Conservation (phyloP, 768 basidiomycete species). For the Russula emetica region DNA sequence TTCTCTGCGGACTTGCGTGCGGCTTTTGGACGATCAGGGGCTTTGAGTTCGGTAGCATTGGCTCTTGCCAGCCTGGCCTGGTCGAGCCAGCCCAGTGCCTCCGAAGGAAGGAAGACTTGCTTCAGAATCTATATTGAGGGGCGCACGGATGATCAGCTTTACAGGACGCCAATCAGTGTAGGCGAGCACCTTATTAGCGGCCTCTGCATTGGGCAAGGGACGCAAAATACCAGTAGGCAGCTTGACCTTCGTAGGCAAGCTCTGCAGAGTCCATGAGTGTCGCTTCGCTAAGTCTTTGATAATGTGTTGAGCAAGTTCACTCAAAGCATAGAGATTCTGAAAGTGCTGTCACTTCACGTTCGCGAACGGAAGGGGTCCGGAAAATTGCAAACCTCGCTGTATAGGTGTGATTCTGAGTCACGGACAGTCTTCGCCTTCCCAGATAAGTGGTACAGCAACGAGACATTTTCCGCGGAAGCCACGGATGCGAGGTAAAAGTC, state of each 20-base stretch:
- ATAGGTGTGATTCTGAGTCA: conserved; percentile 62
- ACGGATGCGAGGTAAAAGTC: conserved; percentile 82
- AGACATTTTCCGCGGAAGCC: conserved; percentile 73
- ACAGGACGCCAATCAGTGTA: neutral
- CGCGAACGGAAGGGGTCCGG: neutral
- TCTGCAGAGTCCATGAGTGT: conserved; percentile 71
- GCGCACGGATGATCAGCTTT: neutral
- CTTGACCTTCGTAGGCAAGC: conserved; percentile 75
- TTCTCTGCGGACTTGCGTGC: conserved; percentile 54
- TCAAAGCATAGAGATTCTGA: conserved; percentile 82
- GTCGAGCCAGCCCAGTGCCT: conserved; percentile 56
- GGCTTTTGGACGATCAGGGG: conserved; percentile 34
- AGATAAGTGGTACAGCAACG: conserved; percentile 78
- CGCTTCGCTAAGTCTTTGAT: conserved; percentile 62
- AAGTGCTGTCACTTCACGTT: conserved; percentile 5
- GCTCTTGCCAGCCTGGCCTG: conserved; percentile 37
- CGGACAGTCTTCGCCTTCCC: conserved; percentile 81
- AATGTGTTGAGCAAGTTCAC: conserved; percentile 85
- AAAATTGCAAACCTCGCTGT: conserved; percentile 56
- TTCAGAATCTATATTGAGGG: conserved; percentile 55
- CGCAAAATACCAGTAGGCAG: conserved; percentile 81
- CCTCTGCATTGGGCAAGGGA: conserved; percentile 60
- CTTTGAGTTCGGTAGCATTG: conserved; percentile 33
- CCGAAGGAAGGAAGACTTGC: conserved; percentile 62
- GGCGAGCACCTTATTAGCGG: conserved; percentile 52